phyloP scores from a whole-genome alignment of 2,329 filamentous ascomycete species.

The Ceratocystiopsis minuta region DNA sequence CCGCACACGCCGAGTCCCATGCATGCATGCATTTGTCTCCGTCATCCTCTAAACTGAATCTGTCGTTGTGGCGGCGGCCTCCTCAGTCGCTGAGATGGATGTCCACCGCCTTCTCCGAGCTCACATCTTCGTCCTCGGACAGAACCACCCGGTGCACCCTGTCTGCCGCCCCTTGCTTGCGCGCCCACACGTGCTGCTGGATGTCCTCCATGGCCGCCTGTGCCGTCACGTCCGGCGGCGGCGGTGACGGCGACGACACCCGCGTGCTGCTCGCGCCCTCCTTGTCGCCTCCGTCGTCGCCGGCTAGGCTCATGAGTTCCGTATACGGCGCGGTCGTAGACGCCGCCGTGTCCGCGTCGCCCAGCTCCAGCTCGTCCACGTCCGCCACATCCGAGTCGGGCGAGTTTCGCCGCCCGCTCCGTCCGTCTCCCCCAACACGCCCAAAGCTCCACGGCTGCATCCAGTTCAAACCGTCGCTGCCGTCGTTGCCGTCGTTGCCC shows the following conservation, averaged over 20 bases:
- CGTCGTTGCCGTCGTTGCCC: constrained; percentile 19
- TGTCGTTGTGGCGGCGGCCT: constrained; percentile 2
- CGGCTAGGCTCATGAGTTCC: not conserved
- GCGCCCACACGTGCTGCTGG: constrained; percentile 18
- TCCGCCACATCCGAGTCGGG: constrained; percentile 4
- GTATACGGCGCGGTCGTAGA: too few relatives aligned
- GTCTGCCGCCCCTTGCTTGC: constrained; percentile 17
- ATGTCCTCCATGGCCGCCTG: constrained; percentile 14
- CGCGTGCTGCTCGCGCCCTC: not conserved
- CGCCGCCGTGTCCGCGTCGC: not conserved
- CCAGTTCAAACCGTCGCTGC: constrained; percentile 13
- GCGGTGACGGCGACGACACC: constrained; percentile 5
- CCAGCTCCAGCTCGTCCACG: constrained; percentile 6
- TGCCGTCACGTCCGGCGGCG: constrained; percentile 9
- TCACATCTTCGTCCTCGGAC: constrained; percentile 15
- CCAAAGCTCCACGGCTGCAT: constrained; percentile 27
- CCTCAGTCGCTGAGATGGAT: constrained; percentile 26
- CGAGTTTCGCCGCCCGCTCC: constrained; percentile 1
- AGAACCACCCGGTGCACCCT: constrained; percentile 23
- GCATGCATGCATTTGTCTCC: not conserved
- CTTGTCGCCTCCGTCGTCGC: not conserved
- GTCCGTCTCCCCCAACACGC: constrained; percentile 1
- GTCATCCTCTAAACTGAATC: not conserved
- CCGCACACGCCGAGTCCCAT: too few relatives aligned
- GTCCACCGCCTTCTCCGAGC: constrained; percentile 29